phyloP scores from a whole-genome alignment of 768 basidiomycete genomes.

The Pholiota molesta region DNA sequence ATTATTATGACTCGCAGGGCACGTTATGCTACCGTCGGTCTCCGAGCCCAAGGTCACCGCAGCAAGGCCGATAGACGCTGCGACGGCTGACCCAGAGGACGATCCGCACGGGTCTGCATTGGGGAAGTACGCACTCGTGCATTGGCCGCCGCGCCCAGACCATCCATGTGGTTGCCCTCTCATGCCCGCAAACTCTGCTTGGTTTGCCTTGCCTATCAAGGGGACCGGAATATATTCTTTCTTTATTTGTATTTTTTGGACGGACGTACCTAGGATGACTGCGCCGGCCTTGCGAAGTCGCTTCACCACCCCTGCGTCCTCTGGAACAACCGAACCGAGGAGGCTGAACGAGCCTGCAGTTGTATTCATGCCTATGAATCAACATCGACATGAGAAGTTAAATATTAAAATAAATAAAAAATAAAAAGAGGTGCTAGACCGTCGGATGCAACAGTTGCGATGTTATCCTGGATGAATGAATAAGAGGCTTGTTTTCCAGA shows the following conservation, averaged over 20 bases:
- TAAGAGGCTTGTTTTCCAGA: background rate
- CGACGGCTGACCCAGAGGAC: conserved; percentile 60
- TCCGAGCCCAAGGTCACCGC: conserved; percentile 51
- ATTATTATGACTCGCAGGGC: conserved; percentile 55
- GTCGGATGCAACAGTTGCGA: conserved; percentile 47
- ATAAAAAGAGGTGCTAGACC: conserved; percentile 24
- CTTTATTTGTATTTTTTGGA: background rate
- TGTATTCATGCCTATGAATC: conserved; percentile 42
- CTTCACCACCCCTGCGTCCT: conserved; percentile 48
- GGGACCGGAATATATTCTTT: background rate
- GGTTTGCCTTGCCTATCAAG: conserved; percentile 51
- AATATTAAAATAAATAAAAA: no score
- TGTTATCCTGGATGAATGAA: conserved; percentile 40
- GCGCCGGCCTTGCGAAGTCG: conserved; percentile 45
- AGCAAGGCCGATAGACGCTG: conserved; percentile 52
- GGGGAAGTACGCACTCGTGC: conserved; percentile 51
- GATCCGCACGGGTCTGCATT: conserved; percentile 59
- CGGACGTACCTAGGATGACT: conserved; percentile 41
- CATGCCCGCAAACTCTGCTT: conserved; percentile 56
- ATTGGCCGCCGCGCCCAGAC: conserved; percentile 59
- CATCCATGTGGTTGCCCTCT: conserved; percentile 53
- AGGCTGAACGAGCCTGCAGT: conserved; percentile 49
- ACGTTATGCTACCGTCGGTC: conserved; percentile 58
- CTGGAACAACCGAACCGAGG: conserved; percentile 44
- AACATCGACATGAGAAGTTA: background rate